These are phyloP conservation scores for Ballota nigra DNA, from an alignment of 257 asterid species.

Conservation along the genomic window DNA sequence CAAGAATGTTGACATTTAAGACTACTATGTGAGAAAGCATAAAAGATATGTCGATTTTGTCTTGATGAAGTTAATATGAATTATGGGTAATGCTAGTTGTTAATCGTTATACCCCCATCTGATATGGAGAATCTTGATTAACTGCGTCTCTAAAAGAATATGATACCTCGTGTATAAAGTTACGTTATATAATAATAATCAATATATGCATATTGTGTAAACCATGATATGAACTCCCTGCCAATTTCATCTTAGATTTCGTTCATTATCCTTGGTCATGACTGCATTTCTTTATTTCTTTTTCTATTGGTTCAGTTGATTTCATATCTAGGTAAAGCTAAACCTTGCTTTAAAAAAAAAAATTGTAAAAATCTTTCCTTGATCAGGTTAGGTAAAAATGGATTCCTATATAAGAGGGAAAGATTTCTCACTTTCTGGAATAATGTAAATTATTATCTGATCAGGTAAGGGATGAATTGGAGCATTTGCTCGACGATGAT, in stretches of 20 bases:
- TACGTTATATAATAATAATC: not conserved
- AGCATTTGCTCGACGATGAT: conserved; percentile 92
- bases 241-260: not conserved
- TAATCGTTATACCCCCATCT: not conserved
- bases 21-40: not conserved
- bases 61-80: not conserved
- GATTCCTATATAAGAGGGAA: not conserved
- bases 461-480: conserved; percentile 96
- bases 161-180: not conserved
- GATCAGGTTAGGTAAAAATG: not conserved
- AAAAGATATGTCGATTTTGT: not conserved
- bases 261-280: not conserved
- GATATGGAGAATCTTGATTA: not conserved
- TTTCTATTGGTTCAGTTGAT: not conserved
- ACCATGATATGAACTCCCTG: not conserved
- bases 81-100: not conserved
- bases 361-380: not conserved
- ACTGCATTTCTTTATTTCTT: not conserved
- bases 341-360: not conserved
- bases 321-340: not conserved
- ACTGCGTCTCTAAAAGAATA: not conserved
- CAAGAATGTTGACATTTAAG: not conserved
- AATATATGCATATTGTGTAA: not conserved
- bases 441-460: not conserved
- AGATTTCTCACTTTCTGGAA: too few species aligned